Conservation (phyloP, 805 yeast genomes). For the Lachancea sp. region DNA sequence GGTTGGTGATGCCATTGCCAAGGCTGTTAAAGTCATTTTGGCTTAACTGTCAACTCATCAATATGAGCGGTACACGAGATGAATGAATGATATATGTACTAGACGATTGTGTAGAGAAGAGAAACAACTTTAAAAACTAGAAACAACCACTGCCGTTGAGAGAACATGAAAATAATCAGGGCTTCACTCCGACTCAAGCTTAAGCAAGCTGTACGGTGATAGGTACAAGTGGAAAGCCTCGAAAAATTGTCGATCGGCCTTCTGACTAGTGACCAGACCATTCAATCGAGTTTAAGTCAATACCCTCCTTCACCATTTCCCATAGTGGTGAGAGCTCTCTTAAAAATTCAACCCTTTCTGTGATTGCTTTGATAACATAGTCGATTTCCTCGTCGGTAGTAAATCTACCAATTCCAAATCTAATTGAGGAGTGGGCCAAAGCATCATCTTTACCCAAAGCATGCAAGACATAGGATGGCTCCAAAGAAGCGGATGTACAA, state of each 20-base stretch:
- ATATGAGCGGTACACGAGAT: constrained; percentile 3
- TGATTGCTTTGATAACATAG: constrained; percentile 82
- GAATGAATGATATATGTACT: constrained; percentile 6
- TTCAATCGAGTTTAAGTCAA: constrained; percentile 86
- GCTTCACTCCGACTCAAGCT: no score
- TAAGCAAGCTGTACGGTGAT: no score
- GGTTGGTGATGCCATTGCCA: constrained; percentile 91
- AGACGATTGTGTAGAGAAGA: constrained; percentile 5
- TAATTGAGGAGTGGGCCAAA: constrained; percentile 93
- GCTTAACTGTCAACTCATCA: constrained; percentile 10
- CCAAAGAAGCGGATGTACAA: constrained; percentile 96
- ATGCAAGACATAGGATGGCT: constrained; percentile 93
- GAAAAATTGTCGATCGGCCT: no score
- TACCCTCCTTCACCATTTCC: constrained; percentile 99
- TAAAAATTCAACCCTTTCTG: constrained; percentile 82
- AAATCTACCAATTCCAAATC: constrained; percentile 95
- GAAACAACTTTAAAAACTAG: no score
- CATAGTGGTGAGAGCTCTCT: constrained; percentile 92
- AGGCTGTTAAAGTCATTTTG: constrained; percentile 55
- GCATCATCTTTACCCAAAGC: constrained; percentile 98
- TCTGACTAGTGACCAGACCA: constrained; percentile 89
- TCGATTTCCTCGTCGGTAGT: constrained; percentile 95
- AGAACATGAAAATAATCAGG: no score
- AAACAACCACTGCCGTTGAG: no score
- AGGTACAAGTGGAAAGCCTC: neutral